Evolutionary conservation across 2,329 filamentous ascomycete genomes (phyloP), one percentile per base, ranked within the genome.

Genomic region (Fusarium denticulatum): DNA sequence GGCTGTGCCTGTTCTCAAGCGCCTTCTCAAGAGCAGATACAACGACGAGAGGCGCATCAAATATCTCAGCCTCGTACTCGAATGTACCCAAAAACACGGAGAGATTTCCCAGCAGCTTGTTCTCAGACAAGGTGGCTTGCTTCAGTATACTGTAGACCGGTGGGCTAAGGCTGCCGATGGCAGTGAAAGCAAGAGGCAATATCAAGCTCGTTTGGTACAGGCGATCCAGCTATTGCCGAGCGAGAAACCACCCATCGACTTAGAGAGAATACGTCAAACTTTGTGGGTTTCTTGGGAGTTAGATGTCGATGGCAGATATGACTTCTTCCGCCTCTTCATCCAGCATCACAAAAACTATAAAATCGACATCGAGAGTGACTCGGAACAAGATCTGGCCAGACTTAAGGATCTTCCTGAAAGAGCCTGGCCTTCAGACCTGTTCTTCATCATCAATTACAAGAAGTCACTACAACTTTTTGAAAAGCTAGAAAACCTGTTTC

Each of bases 331-430:
- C 1, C 64, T 80, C 3, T 40, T 79, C 5, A 24, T 80, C 22
- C 47, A 64, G 18, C 58, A 79, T n/a, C 34, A 63, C 13, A 61
- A 50, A 18, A 49, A 55, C 6, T 76, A 75, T 34, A 28, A 28
- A 8, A 24, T 80, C 11, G 77, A 80, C 34, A 69, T 80, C 12
- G 76, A 79, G 30, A 60, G 74, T 22, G n/a, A 47, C 7, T 69
- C 66, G 10, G 66, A 64, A 3, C 32, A 42, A 14, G 60, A 62
- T 8, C 32, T 72, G 10, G 15, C 18, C 20, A 57, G 60, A 5
- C 30, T 77, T 3, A 69, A 49, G 18, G 30, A 63, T 18, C 13
- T 62, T 3, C 26, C 59, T 14, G 6, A 52, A 66, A 8, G 34
- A 42, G 14, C 46, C 0, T 77, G 76, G 76, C 70, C 76, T 7